Evolutionary conservation across 225 moss, liverwort and hornwort species (phyloP), one percentile per base, ranked within the genome.

Genomic region (Rhytidiadelphus loreus): DNA sequence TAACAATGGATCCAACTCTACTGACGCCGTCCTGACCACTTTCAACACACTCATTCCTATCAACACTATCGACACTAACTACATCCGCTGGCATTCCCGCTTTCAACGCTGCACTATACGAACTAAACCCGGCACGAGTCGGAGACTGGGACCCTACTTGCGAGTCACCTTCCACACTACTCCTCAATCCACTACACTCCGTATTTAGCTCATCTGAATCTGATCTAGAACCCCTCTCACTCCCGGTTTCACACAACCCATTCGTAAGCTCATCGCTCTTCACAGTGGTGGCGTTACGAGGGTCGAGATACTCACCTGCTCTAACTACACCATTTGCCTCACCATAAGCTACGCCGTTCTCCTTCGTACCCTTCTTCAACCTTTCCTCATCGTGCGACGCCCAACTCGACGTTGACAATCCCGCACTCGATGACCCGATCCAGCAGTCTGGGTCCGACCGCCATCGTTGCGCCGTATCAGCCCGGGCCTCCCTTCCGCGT

Each of bases 91-190:
- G 82, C 96, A 97, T 99, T 53, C 97, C 96, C 84, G 99, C 96
- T 94, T 97, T 99, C 92, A 99, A 93, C 83, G 99, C 97, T 83
- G 96, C 97, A 94, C 99, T 96, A 88, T 99, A 99, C 70, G 99
- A 99, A 91, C 92, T 90, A 95, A 97, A 97, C 82, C 97, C 97
- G 82, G 93, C 72, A 89, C 92, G 94, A 83, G 86, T 87, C 83
- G 88, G 92, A 37, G 94, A 93, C 85, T 87, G 92, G 29, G 93
- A 93, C 81, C 86, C 94, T 81, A 89, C 76, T 84, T 91, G 90
- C 62, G 92, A 90, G 80, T 94, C 96, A 63, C 89, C 88, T 85
- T 91, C 93, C 30, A 83, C 79, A 86, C 92, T 91, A 89, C 91
- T 92, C 87, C 94, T 92, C 68, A 89, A 89, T 30, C 94, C 94